A percentile compares a stretch with the other conserved stretches of the same genome.
These are phyloP conservation scores for Xylaria sp. DNA, from an alignment of 2,329 filamentous ascomycete genomes.

Conservation along the genomic window DNA sequence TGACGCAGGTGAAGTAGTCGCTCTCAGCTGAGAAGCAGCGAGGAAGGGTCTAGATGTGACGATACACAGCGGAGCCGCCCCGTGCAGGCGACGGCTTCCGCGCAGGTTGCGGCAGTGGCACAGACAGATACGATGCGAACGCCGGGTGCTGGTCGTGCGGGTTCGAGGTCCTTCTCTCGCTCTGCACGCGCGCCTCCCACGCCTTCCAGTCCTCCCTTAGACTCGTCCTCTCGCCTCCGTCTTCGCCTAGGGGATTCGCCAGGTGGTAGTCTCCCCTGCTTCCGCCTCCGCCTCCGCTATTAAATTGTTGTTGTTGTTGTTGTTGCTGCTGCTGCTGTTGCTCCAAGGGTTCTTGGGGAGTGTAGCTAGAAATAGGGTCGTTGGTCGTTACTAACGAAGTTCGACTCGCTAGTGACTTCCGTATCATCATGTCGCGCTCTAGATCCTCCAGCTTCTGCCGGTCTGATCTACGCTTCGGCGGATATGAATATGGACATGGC, in stretches of 20 bases:
- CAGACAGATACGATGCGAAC: conserved; percentile 30
- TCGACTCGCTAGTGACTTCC: conserved; percentile 42
- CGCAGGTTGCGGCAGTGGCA: conserved; percentile 31
- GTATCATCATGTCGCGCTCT: conserved; percentile 41
- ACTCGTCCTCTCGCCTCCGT: conserved; percentile 33
- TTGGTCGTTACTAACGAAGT: conserved; percentile 28
- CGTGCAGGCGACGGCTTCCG: conserved; percentile 29
- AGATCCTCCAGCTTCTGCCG: conserved; percentile 34
- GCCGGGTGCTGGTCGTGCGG: conserved; percentile 37
- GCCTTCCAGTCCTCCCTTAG: conserved; percentile 47
- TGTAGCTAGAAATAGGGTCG: conserved; percentile 16
- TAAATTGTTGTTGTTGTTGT: too few species aligned
- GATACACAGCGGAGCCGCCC: neutral
- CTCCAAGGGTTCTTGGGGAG: neutral
- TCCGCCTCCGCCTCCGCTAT: too few species aligned
- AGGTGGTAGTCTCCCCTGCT: conserved; percentile 21
- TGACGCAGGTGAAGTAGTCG: too few species aligned
- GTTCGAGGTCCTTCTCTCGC: conserved; percentile 36
- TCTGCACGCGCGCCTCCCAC: conserved; percentile 46
- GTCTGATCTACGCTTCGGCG: conserved; percentile 29
- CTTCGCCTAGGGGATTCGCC: conserved; percentile 21
- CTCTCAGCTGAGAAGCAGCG: conserved; percentile 16
- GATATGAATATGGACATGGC: conserved; percentile 5
- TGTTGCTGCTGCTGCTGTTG: too few species aligned
- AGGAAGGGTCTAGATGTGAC: conserved; percentile 1